phyloP scores from a whole-genome alignment of 441 rosid species.

The Viola pubescens region DNA sequence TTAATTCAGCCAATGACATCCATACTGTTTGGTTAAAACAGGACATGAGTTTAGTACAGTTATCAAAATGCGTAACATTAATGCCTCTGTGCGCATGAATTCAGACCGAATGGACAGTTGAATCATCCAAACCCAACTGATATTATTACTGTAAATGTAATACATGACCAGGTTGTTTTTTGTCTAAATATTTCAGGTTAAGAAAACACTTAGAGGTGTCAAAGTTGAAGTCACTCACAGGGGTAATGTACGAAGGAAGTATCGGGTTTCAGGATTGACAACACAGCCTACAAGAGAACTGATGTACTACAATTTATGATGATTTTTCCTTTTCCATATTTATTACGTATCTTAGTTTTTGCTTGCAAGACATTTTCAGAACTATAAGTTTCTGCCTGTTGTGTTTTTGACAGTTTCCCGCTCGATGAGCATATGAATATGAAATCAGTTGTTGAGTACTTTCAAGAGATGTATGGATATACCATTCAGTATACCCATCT shows the following conservation, averaged over 20 bases:
- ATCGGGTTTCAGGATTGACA: constrained; percentile 38
- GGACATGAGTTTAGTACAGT: too few relatives aligned
- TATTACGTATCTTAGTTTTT: not conserved
- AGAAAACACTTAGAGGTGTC: constrained; percentile 48
- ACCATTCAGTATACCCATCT: constrained; percentile 29
- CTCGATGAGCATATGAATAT: constrained; percentile 38
- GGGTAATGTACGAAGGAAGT: constrained; percentile 37
- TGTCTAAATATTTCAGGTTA: constrained; percentile 24
- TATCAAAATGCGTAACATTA: too few relatives aligned
- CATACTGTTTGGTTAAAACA: too few relatives aligned
- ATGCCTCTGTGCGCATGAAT: too few relatives aligned
- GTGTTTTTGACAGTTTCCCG: constrained; percentile 28
- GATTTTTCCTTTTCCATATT: constrained; percentile 5
- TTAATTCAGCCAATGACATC: too few relatives aligned
- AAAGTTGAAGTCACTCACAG: constrained; percentile 50
- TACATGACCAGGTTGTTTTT: constrained; percentile 1
- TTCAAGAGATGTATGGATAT: constrained; percentile 38
- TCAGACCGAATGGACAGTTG: too few relatives aligned
- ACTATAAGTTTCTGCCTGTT: not conserved
- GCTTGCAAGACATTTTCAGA: not conserved
- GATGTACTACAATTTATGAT: constrained; percentile 17
- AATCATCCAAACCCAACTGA: too few relatives aligned
- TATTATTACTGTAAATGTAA: too few relatives aligned
- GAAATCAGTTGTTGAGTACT: constrained; percentile 47
- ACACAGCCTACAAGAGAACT: constrained; percentile 42